A percentile compares a stretch with the other conserved stretches of the same genome.
Conservation (phyloP, 306 rosid species). For the Malus asiatica region DNA sequence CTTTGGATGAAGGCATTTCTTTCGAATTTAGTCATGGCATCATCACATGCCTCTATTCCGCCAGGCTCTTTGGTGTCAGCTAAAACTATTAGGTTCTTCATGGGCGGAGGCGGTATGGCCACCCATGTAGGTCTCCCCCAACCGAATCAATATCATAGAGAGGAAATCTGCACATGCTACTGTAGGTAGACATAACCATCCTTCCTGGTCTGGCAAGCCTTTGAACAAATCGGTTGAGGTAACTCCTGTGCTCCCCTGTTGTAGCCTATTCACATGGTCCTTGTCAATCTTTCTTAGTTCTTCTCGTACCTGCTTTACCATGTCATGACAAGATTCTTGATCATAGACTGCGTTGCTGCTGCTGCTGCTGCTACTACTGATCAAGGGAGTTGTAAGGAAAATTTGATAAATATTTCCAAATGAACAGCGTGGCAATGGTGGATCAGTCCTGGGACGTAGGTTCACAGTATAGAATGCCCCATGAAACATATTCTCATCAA, state of each 20-base stretch:
- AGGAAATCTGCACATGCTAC: constrained; percentile 20
- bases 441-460: constrained; percentile 2
- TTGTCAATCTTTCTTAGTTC: background rate
- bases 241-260: background rate
- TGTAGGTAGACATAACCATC: background rate
- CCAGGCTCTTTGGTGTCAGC: background rate
- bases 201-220: background rate
- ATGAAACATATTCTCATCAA: background rate
- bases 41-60: constrained; percentile 12
- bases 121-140: constrained; percentile 27
- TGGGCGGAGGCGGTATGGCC: background rate
- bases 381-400: background rate
- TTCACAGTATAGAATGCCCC: background rate
- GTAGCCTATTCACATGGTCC: background rate
- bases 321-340: background rate
- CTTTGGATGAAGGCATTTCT: background rate
- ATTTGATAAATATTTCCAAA: background rate
- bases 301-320: constrained; percentile 21
- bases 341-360: background rate
- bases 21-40: constrained; percentile 1
- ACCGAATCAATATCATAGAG: constrained; percentile 23
- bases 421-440: background rate
- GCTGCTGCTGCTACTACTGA: background rate
- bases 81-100: background rate
- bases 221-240: too few relatives aligned